Percentiles rank a stretch among this genome's conserved stretches.
Evolutionary conservation across 2,329 filamentous ascomycete genomes (phyloP).

Genomic region (Akanthomyces muscarius): DNA sequence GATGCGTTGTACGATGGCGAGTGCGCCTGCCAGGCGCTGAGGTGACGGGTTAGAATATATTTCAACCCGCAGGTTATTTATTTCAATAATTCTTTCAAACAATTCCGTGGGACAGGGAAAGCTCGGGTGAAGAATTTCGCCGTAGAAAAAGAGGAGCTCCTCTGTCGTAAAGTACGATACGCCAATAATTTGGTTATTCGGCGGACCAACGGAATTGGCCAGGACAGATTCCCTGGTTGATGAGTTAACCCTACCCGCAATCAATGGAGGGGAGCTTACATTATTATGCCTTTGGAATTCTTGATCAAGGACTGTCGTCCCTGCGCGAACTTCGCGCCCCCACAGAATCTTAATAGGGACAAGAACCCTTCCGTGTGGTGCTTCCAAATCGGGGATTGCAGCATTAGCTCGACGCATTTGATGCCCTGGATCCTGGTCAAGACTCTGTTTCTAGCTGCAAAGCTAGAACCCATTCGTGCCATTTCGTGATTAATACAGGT

Average conservation of each 20-base stretch:
- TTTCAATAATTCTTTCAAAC: background rate
- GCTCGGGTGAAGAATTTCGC: background rate
- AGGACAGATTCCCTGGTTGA: background rate
- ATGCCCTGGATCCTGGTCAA: slow-evolving; percentile 4
- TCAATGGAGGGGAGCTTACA: background rate
- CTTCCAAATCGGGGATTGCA: slow-evolving; percentile 1
- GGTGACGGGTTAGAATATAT: background rate
- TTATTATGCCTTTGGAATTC: background rate
- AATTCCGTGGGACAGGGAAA: background rate
- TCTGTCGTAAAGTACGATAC: background rate
- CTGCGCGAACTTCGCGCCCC: background rate
- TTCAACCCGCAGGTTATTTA: background rate
- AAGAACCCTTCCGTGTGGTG: slow-evolving; percentile 1
- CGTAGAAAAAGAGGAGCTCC: slow-evolving; percentile 1
- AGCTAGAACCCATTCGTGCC: background rate
- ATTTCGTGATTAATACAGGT: background rate
- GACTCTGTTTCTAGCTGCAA: background rate
- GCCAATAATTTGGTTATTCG: background rate
- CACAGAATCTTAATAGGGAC: background rate
- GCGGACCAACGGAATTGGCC: background rate
- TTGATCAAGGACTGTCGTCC: background rate
- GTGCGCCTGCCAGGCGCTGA: background rate
- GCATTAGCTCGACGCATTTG: slow-evolving; percentile 5
- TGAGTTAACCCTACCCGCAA: background rate
- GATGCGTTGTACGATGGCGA: background rate